phyloP scores from a whole-genome alignment of 768 basidiomycete species.

The Mycena rosella region DNA sequence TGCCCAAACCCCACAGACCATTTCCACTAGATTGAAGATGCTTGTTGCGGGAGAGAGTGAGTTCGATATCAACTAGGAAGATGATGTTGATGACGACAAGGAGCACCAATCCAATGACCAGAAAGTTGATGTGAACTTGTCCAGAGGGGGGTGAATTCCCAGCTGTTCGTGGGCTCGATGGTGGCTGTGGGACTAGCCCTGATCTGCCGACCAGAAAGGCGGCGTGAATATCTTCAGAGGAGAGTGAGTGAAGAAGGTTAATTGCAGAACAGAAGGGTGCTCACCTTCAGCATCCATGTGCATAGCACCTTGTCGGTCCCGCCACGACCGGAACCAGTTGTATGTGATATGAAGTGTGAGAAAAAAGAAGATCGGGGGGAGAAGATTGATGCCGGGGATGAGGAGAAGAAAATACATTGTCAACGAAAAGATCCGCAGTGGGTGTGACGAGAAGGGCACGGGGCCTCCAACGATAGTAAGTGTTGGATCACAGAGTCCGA shows the following conservation, averaged over 20 bases:
- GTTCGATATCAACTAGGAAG: too few species aligned
- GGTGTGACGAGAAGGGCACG: background rate
- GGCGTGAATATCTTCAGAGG: constrained; percentile 1
- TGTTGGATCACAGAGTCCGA: background rate
- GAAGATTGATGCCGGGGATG: background rate
- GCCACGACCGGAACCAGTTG: too few species aligned
- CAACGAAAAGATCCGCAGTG: too few species aligned
- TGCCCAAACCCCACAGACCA: too few species aligned
- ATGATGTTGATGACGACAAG: constrained; percentile 18
- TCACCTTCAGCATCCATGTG: background rate
- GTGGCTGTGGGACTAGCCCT: too few species aligned
- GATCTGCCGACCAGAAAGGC: too few species aligned
- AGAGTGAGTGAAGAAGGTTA: background rate
- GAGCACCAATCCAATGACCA: background rate
- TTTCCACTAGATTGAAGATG: too few species aligned
- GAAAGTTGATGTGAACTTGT: constrained; percentile 1
- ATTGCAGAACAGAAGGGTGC: background rate
- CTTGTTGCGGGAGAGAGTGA: too few species aligned
- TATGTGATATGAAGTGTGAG: too few species aligned
- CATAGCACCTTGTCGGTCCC: too few species aligned
- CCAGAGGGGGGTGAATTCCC: background rate
- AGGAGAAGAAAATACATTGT: too few species aligned
- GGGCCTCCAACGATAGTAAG: background rate
- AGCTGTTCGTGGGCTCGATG: too few species aligned
- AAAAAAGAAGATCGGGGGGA: background rate